A percentile compares a stretch with the other conserved stretches of the same genome.
These are phyloP conservation scores for Dillenia suffruticosa DNA, from an alignment of 164 flowering plant genomes.

Conservation along the genomic window DNA sequence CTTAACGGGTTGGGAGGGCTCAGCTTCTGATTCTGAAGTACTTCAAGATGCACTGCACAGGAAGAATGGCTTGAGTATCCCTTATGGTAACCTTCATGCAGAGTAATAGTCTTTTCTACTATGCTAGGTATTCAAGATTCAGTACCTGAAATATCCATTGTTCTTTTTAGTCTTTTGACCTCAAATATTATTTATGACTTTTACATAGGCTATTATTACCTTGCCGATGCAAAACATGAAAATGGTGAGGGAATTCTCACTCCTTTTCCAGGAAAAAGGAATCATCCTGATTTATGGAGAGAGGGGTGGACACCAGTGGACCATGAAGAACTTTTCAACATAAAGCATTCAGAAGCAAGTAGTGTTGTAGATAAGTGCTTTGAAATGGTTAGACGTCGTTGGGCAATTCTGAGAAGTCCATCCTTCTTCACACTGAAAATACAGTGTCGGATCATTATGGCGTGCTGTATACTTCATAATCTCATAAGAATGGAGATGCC, in stretches of 20 bases:
- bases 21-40: too few relatives aligned
- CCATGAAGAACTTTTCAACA: background rate
- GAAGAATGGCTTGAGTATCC: too few relatives aligned
- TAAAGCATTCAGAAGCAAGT: background rate
- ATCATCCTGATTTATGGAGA: background rate
- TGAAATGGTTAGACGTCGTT: background rate
- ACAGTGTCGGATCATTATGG: background rate
- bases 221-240: background rate
- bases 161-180: too few relatives aligned
- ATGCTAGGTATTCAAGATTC: too few relatives aligned
- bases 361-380: constrained; percentile 2
- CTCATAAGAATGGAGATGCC: constrained; percentile 1
- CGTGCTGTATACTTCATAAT: constrained; percentile 1
- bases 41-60: too few relatives aligned
- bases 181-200: too few relatives aligned
- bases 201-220: constrained; percentile 1
- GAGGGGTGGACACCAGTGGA: background rate
- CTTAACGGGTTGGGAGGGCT: too few relatives aligned
- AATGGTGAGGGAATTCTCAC: background rate
- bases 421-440: background rate
- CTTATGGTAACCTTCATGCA: too few relatives aligned
- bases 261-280: background rate
- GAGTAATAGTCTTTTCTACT: too few relatives aligned
- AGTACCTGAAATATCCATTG: too few relatives aligned
- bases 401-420: background rate